Percentiles rank a stretch among this genome's conserved stretches.
Evolutionary conservation across 768 basidiomycete genomes (phyloP).

Genomic region (Lactarius evosmus): DNA sequence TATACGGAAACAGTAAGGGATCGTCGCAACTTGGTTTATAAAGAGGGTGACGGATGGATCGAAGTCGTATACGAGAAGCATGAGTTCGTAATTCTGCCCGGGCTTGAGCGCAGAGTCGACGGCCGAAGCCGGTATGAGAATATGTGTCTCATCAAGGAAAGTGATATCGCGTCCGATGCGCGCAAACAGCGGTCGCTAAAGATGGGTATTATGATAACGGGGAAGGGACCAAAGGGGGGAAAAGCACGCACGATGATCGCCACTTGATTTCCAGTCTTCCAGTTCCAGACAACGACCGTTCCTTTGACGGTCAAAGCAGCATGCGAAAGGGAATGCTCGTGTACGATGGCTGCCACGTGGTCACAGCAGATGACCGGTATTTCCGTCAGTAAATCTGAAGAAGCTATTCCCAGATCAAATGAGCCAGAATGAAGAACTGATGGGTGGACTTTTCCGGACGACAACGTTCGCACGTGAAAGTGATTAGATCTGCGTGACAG

Average conservation of each 20-base stretch:
- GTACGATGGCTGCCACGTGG: conserved; percentile 13
- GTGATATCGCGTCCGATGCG: conserved; percentile 12
- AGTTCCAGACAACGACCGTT: conserved; percentile 15
- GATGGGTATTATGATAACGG: background rate
- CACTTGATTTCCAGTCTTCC: conserved; percentile 17
- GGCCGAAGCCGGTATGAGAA: conserved; percentile 13
- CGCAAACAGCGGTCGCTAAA: conserved; percentile 11
- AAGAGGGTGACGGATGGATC: background rate
- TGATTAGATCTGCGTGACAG: background rate
- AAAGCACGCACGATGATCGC: conserved; percentile 6
- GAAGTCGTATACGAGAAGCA: conserved; percentile 10
- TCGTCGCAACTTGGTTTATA: background rate
- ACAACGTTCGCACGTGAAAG: conserved; percentile 17
- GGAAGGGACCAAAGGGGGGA: too few species aligned
- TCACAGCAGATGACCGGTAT: conserved; percentile 9
- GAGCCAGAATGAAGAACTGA: conserved; percentile 3
- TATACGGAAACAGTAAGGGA: conserved; percentile 14
- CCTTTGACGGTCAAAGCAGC: background rate
- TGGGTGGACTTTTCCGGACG: conserved; percentile 19
- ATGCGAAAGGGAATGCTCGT: background rate
- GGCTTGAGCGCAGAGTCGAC: conserved; percentile 12
- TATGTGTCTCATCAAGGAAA: conserved; percentile 17
- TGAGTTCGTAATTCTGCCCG: conserved; percentile 10
- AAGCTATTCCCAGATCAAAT: conserved; percentile 9
- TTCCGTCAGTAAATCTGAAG: background rate